These are phyloP conservation scores for Cordyceps javanica DNA, from an alignment of 2,329 filamentous ascomycete species.

Conservation along the genomic window DNA sequence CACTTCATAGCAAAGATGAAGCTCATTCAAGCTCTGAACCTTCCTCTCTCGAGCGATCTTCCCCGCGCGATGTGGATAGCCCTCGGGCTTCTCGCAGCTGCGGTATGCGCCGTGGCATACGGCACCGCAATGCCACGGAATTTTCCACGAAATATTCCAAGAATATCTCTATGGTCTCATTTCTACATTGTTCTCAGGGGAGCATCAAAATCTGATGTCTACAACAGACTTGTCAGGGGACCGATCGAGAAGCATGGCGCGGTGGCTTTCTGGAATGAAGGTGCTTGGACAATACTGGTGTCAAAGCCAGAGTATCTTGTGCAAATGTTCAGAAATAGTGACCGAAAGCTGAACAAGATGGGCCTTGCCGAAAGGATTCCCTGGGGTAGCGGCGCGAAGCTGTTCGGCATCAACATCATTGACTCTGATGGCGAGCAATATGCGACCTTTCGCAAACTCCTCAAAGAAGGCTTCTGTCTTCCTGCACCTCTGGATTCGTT, in stretches of 20 bases:
- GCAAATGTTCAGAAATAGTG: constrained; percentile 2
- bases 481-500: background rate
- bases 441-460: background rate
- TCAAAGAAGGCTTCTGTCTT: background rate
- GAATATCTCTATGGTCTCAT: background rate
- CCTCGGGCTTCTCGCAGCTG: background rate
- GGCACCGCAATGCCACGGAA: background rate
- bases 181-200: background rate
- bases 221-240: background rate
- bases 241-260: constrained; percentile 4
- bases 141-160: constrained; percentile 1
- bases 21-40: too few relatives aligned
- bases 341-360: background rate
- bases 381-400: background rate
- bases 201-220: background rate
- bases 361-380: background rate
- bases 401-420: constrained; percentile 6
- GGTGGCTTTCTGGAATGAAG: background rate
- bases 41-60: background rate
- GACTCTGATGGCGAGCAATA: constrained; percentile 3
- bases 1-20: background rate
- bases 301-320: background rate
- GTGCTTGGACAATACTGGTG: background rate
- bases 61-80: background rate
- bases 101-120: background rate